phyloP scores from a whole-genome alignment of 2,329 filamentous ascomycete species.

The Hypoxylon sp. region DNA sequence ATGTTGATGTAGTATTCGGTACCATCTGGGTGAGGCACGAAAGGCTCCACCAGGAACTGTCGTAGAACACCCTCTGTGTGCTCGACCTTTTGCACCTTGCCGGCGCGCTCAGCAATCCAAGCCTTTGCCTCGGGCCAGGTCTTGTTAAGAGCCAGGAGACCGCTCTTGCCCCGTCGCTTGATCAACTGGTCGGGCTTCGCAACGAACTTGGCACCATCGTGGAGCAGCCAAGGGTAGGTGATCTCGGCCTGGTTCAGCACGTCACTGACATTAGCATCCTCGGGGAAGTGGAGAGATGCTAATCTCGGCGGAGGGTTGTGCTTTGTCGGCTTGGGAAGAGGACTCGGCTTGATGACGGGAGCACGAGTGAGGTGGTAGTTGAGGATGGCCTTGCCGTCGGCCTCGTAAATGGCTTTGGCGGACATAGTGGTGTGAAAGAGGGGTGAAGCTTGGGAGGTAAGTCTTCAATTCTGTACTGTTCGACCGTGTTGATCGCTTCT shows the following conservation, averaged over 20 bases:
- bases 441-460: constrained; percentile 48
- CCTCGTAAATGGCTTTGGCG: constrained; percentile 97
- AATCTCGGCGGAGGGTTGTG: constrained; percentile 95
- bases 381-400: constrained; percentile 99
- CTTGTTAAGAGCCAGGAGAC: constrained; percentile 96
- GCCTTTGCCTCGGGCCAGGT: constrained; percentile 93
- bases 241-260: constrained; percentile 96
- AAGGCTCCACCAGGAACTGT: constrained; percentile 98
- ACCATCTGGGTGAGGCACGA: constrained; percentile 93
- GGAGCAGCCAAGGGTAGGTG: constrained; percentile 96
- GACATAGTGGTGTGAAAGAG: constrained; percentile 74
- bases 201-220: constrained; percentile 89
- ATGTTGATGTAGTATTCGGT: constrained; percentile 99
- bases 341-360: constrained; percentile 96
- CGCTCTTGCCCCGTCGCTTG: constrained; percentile 99
- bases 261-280: constrained; percentile 84
- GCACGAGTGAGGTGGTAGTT: constrained; percentile 99
- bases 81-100: constrained; percentile 95
- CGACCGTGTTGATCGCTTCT: constrained; percentile 41
- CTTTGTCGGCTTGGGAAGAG: constrained; percentile 84
- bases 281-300: constrained; percentile 92
- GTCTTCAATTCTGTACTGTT: constrained; percentile 47
- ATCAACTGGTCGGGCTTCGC: constrained; percentile 99
- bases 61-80: constrained; percentile 88
- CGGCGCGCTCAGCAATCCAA: constrained; percentile 93